Percentiles rank a stretch among this genome's conserved stretches.
These are phyloP conservation scores for Camelina hispida DNA, from an alignment of 345 rosid species.

Conservation along the genomic window DNA sequence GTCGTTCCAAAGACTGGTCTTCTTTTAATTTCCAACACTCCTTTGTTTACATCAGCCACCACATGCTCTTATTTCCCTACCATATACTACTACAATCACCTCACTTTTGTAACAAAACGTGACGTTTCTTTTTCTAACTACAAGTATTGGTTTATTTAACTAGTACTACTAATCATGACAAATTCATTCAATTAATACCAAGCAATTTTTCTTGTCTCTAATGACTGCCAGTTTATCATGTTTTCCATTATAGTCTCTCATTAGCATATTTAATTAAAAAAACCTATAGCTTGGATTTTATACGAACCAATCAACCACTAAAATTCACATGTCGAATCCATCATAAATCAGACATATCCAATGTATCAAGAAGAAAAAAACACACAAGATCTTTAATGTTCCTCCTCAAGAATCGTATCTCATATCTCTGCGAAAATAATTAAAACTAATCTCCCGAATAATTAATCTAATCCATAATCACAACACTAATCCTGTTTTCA, in stretches of 20 bases:
- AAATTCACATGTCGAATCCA: constrained; percentile 44
- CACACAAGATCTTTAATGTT: constrained; percentile 40
- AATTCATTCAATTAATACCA: neutral
- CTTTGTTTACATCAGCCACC: neutral
- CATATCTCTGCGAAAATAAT: neutral
- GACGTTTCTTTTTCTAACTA: constrained; percentile 8
- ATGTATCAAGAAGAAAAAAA: constrained; percentile 42
- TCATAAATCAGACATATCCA: constrained; percentile 36
- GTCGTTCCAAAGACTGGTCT: constrained; percentile 8
- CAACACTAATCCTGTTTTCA: constrained; percentile 20
- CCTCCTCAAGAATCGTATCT: constrained; percentile 30
- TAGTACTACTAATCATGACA: constrained; percentile 15
- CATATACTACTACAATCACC: neutral
- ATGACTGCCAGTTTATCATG: neutral
- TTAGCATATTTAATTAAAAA: constrained; percentile 16
- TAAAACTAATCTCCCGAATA: constrained; percentile 12
- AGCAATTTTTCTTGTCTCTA: neutral
- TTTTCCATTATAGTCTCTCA: neutral
- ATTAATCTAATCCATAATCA: constrained; percentile 27
- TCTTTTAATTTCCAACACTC: constrained; percentile 16
- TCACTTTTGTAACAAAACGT: neutral
- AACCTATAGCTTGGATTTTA: constrained; percentile 1
- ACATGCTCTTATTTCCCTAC: constrained; percentile 9
- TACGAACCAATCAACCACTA: constrained; percentile 24
- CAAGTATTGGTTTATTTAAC: neutral